A percentile compares a stretch with the other conserved stretches of the same genome.
Conservation (phyloP, 805 yeast species). For the Ogataea angusta region DNA sequence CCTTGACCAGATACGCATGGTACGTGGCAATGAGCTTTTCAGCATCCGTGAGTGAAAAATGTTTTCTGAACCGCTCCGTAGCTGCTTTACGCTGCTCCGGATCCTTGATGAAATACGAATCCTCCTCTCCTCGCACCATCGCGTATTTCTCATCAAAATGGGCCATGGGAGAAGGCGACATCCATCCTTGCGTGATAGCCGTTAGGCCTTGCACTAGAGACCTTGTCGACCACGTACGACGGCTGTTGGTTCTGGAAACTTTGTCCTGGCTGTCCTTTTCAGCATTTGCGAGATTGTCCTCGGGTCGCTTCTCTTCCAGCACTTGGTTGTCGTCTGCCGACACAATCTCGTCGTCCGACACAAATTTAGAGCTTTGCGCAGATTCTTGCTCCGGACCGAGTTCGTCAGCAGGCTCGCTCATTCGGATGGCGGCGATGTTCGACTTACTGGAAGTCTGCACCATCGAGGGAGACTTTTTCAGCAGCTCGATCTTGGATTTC, state of each 20-base stretch:
- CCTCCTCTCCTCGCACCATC: conserved; percentile 41
- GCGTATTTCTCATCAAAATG: conserved; percentile 52
- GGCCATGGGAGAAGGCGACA: conserved; percentile 28
- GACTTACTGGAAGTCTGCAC: conserved; percentile 23
- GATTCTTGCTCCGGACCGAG: neutral
- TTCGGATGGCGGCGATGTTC: conserved; percentile 2
- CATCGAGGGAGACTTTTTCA: conserved; percentile 24
- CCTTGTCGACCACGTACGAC: conserved; percentile 25
- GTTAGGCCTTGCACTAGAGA: conserved; percentile 30
- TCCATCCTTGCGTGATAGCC: conserved; percentile 26
- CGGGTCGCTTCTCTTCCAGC: neutral
- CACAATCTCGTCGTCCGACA: conserved; percentile 6
- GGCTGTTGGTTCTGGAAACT: conserved; percentile 4
- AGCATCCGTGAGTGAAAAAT: conserved; percentile 58
- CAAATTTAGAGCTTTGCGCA: neutral
- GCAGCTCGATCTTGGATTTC: conserved; percentile 23
- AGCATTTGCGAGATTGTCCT: neutral
- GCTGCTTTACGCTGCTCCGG: conserved; percentile 43
- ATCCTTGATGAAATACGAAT: conserved; percentile 46
- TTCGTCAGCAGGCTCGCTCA: neutral
- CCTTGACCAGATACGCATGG: conserved; percentile 62
- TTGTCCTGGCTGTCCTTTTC: conserved; percentile 1
- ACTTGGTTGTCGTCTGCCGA: conserved; percentile 5
- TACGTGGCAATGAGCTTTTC: conserved; percentile 64
- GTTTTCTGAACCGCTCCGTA: conserved; percentile 55